Evolutionary conservation across 1,284 basidiomycete genomes (phyloP).

Genomic region (Bondarzewia mesenterica): DNA sequence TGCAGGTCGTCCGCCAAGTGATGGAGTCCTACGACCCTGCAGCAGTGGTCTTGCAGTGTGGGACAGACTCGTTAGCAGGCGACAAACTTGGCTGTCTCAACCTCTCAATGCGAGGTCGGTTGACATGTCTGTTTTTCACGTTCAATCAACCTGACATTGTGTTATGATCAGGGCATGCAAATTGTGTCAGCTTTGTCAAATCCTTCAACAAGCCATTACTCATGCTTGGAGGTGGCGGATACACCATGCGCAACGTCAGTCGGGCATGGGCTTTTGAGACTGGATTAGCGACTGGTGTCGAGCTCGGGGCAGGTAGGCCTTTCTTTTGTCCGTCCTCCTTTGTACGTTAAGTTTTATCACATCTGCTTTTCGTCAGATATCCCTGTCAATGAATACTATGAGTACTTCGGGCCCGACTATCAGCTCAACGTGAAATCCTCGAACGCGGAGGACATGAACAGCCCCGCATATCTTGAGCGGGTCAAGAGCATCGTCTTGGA

Average conservation of each 20-base stretch:
- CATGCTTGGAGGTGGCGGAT: conserved; percentile 94
- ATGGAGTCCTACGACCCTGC: conserved; percentile 96
- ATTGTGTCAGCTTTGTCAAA: conserved; percentile 96
- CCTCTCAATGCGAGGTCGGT: conserved; percentile 86
- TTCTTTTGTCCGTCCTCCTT: conserved; percentile 1
- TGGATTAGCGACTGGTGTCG: conserved; percentile 91
- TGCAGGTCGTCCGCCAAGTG: conserved; percentile 85
- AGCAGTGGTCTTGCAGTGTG: conserved; percentile 96
- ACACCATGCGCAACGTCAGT: conserved; percentile 97
- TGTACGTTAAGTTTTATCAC: not conserved
- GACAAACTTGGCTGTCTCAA: conserved; percentile 97
- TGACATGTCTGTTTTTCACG: not conserved
- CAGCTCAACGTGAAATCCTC: conserved; percentile 94
- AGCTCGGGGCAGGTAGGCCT: conserved; percentile 70
- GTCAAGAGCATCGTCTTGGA: conserved; percentile 91
- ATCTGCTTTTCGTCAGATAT: conserved; percentile 52
- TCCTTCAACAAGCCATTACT: conserved; percentile 91
- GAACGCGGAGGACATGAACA: conserved; percentile 96
- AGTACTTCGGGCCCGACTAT: conserved; percentile 98
- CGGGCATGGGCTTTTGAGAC: conserved; percentile 99
- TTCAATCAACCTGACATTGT: not conserved
- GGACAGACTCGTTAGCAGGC: conserved; percentile 96
- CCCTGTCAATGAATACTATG: conserved; percentile 96
- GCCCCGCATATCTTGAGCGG: conserved; percentile 87
- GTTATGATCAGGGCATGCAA: conserved; percentile 66